Conservation (phyloP, 2,329 filamentous ascomycete genomes). For the Aspergillus nomiae region DNA sequence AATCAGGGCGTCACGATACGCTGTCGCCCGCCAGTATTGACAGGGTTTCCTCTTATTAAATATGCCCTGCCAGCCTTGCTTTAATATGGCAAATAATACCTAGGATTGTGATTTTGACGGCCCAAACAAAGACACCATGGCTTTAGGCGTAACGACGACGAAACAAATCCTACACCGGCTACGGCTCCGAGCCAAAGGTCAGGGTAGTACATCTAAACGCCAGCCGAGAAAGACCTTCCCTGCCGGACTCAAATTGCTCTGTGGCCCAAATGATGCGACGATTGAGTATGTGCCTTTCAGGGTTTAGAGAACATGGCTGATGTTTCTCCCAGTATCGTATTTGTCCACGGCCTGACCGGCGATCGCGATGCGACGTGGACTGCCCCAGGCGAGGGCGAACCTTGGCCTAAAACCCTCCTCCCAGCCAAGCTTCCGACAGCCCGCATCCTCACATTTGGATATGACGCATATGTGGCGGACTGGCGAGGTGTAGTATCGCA, state of each 20-base stretch:
- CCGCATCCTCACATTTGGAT: constrained; percentile 16
- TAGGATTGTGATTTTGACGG: background rate
- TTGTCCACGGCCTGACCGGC: constrained; percentile 22
- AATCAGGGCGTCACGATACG: background rate
- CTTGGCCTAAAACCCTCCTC: constrained; percentile 20
- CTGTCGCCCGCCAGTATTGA: background rate
- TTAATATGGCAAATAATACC: background rate
- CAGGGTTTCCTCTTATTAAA: background rate
- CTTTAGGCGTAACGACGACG: background rate
- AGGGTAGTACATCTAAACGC: background rate
- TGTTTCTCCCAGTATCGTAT: background rate
- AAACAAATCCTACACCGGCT: background rate
- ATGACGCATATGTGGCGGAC: constrained; percentile 19
- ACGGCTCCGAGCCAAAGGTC: background rate
- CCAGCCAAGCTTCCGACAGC: constrained; percentile 7
- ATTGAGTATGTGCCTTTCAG: background rate
- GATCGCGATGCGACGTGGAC: constrained; percentile 22
- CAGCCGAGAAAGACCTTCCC: background rate
- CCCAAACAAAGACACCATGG: background rate
- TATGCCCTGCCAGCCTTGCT: background rate
- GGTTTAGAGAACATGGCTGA: background rate
- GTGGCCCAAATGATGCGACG: background rate
- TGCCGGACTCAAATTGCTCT: background rate
- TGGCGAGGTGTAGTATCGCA: background rate
- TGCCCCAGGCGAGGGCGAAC: background rate